Percentiles rank a stretch among this genome's conserved stretches.
These are phyloP conservation scores for Gentiana dahurica DNA, from an alignment of 257 asterid species.

Conservation along the genomic window DNA sequence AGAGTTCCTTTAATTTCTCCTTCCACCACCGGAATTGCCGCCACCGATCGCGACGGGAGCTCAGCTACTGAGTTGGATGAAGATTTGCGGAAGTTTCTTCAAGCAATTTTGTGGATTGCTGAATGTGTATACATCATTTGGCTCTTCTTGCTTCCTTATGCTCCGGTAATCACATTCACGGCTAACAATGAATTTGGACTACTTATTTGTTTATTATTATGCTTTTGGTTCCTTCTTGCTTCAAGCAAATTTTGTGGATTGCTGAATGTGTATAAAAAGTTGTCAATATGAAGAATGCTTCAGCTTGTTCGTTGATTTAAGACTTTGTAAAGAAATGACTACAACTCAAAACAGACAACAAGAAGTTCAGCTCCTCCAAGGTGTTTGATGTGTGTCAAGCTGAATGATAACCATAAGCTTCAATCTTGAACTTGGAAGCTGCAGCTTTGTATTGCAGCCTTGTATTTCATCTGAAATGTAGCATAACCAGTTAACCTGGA, in stretches of 20 bases:
- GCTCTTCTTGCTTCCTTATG: conserved; percentile 94
- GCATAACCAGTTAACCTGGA: too few species aligned
- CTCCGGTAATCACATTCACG: conserved; percentile 46
- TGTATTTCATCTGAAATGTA: too few species aligned
- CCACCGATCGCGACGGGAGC: conserved; percentile 27
- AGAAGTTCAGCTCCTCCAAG: too few species aligned
- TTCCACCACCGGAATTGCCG: conserved; percentile 15
- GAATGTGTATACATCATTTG: conserved; percentile 69
- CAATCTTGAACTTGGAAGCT: too few species aligned
- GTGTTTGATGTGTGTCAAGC: too few species aligned
- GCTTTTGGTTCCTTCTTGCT: background rate
- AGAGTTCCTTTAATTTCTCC: conserved; percentile 12
- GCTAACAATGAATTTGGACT: too few species aligned
- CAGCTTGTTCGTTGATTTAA: background rate
- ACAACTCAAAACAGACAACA: too few species aligned
- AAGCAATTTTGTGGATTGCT: conserved; percentile 48
- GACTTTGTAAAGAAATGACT: too few species aligned
- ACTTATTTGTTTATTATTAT: background rate
- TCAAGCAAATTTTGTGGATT: background rate
- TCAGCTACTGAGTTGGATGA: conserved; percentile 45
- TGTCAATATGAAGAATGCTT: background rate
- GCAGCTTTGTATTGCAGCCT: too few species aligned
- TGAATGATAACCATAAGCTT: too few species aligned
- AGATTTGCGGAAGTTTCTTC: conserved; percentile 32
- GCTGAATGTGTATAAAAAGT: background rate